phyloP scores from a whole-genome alignment of 306 rosid genomes.

The Vigna hirtella region DNA sequence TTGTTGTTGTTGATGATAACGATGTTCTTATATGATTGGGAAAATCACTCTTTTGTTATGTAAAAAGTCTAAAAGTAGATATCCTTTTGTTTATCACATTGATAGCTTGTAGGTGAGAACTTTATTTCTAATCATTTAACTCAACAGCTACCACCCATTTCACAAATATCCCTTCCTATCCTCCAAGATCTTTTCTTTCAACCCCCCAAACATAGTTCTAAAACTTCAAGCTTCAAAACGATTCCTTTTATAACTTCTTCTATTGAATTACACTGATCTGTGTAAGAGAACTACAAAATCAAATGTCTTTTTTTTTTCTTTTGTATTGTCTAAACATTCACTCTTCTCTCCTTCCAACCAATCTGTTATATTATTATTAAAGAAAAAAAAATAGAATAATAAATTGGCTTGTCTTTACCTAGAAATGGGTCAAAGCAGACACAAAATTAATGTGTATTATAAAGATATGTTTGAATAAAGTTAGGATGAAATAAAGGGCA shows the following conservation, averaged over 20 bases:
- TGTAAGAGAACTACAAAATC: neutral
- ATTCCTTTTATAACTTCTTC: neutral
- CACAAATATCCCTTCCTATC: neutral
- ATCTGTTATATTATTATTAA: neutral
- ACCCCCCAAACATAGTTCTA: neutral
- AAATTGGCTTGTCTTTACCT: neutral
- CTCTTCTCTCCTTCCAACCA: neutral
- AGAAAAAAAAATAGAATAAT: neutral
- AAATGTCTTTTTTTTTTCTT: neutral
- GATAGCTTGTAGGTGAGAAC: neutral
- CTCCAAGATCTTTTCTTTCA: neutral
- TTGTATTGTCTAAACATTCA: neutral
- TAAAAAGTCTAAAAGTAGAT: constrained; percentile 2
- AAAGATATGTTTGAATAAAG: neutral
- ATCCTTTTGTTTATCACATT: constrained; percentile 15
- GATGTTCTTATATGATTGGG: neutral
- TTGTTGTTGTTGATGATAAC: neutral
- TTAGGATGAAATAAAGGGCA: neutral
- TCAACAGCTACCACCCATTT: neutral
- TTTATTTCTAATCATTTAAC: constrained; percentile 10
- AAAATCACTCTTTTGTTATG: neutral
- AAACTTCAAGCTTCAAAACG: neutral
- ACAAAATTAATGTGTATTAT: neutral
- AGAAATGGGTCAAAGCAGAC: constrained; percentile 26
- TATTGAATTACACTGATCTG: constrained; percentile 24